phyloP scores from a whole-genome alignment of 1,284 basidiomycete genomes.

The Earliella scabrosa region DNA sequence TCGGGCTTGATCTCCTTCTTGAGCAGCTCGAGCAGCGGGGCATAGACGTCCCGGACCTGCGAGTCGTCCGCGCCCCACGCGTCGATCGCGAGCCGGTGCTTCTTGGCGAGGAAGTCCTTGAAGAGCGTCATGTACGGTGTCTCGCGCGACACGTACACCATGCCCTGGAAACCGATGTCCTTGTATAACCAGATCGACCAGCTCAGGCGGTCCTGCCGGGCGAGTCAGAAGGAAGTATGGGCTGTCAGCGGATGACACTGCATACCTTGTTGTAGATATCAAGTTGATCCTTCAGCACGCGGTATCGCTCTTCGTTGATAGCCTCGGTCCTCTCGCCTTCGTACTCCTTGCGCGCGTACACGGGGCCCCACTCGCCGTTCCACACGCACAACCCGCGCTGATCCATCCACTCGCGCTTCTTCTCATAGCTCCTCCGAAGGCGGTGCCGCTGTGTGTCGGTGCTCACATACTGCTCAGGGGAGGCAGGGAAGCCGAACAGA shows the following conservation, averaged over 20 bases:
- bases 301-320: slow-evolving; percentile 69
- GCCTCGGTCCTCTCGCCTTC: slow-evolving; percentile 63
- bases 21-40: slow-evolving; percentile 61
- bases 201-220: slow-evolving; percentile 60
- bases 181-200: slow-evolving; percentile 91
- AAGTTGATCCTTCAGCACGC: slow-evolving; percentile 75
- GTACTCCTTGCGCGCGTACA: slow-evolving; percentile 63
- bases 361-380: slow-evolving; percentile 81
- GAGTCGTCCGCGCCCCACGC: slow-evolving; percentile 65
- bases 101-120: slow-evolving; percentile 63
- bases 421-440: slow-evolving; percentile 59
- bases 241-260: not conserved
- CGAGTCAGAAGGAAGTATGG: not conserved
- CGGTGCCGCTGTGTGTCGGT: slow-evolving; percentile 55
- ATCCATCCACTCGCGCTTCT: slow-evolving; percentile 75
- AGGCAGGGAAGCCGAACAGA: slow-evolving; percentile 69
- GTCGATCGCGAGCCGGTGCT: slow-evolving; percentile 65
- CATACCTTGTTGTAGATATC: slow-evolving; percentile 66
- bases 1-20: slow-evolving; percentile 44
- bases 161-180: slow-evolving; percentile 85
- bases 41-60: slow-evolving; percentile 53
- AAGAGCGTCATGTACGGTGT: slow-evolving; percentile 75
- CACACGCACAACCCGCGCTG: slow-evolving; percentile 68
- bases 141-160: slow-evolving; percentile 71
- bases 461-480: slow-evolving; percentile 54